phyloP scores from a whole-genome alignment of 768 basidiomycete genomes.

The Russula sp. region DNA sequence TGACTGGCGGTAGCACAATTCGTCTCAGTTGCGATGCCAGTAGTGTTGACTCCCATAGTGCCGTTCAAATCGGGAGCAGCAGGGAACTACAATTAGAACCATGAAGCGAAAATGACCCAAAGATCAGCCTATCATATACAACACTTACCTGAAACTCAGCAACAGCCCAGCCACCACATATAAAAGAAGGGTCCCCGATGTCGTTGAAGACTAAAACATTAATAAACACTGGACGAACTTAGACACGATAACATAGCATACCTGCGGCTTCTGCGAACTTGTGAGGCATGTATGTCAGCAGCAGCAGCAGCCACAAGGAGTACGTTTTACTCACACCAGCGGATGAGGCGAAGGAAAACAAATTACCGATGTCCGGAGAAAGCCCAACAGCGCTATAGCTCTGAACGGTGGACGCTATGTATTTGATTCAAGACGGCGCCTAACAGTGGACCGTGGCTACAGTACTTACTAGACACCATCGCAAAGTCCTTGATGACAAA shows the following conservation, averaged over 20 bases:
- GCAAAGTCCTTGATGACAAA: slow-evolving; percentile 26
- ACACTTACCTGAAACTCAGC: slow-evolving; percentile 42
- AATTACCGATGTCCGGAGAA: slow-evolving; percentile 1
- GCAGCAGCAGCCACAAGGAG: slow-evolving; percentile 26
- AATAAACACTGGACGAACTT: slow-evolving; percentile 28
- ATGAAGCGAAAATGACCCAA: not conserved
- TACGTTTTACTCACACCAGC: slow-evolving; percentile 27
- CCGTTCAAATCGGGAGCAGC: slow-evolving; percentile 41
- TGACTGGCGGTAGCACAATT: slow-evolving; percentile 40
- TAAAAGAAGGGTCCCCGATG: slow-evolving; percentile 52
- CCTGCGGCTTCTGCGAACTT: slow-evolving; percentile 20
- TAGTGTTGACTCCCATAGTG: slow-evolving; percentile 44
- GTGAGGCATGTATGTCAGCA: not conserved
- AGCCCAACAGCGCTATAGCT: slow-evolving; percentile 16
- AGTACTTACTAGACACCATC: slow-evolving; percentile 31
- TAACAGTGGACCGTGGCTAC: not conserved
- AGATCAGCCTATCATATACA: not conserved
- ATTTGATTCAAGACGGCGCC: not conserved
- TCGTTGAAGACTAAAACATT: slow-evolving; percentile 39
- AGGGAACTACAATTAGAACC: slow-evolving; percentile 34
- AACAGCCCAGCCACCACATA: slow-evolving; percentile 44
- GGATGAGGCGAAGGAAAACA: slow-evolving; percentile 13
- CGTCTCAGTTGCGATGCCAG: slow-evolving; percentile 38
- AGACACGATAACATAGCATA: not conserved
- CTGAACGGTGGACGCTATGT: slow-evolving; percentile 8